Conservation (phyloP, 148 eudicot genomes). For the Spergularia bocconei region DNA sequence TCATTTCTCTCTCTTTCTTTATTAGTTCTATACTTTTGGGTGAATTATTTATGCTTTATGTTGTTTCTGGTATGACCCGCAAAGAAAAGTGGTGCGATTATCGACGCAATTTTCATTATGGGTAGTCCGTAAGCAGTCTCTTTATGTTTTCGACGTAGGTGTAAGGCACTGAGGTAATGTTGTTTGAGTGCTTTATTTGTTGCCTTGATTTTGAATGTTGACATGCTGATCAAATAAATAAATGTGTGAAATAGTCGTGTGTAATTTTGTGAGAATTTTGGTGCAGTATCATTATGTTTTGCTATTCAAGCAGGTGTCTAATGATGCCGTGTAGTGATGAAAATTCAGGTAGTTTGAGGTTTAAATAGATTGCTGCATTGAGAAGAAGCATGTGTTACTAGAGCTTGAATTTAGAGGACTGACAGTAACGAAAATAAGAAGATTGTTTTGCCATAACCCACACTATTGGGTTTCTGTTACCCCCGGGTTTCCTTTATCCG, state of each 20-base stretch:
- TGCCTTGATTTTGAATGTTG: constrained; percentile 5
- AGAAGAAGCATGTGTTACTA: neutral
- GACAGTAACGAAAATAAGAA: neutral
- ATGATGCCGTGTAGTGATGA: too few relatives aligned
- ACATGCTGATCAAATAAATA: neutral
- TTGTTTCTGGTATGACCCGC: neutral
- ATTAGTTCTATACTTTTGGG: neutral
- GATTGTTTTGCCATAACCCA: neutral
- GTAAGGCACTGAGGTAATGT: too few relatives aligned
- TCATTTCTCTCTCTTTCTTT: constrained; percentile 3
- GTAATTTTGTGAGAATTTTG: neutral
- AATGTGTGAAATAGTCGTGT: neutral
- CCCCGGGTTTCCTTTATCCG: neutral
- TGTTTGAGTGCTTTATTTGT: neutral
- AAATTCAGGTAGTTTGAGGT: too few relatives aligned
- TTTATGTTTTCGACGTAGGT: too few relatives aligned
- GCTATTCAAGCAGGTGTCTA: too few relatives aligned
- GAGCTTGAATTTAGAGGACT: neutral
- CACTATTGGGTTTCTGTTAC: neutral
- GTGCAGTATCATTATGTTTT: too few relatives aligned
- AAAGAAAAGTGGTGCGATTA: too few relatives aligned
- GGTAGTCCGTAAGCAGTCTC: too few relatives aligned
- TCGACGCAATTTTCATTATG: too few relatives aligned
- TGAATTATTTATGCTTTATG: neutral
- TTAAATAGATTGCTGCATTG: neutral